Evolutionary conservation across 345 rosid species (phyloP).

Genomic region (Nasturtium officinale): DNA sequence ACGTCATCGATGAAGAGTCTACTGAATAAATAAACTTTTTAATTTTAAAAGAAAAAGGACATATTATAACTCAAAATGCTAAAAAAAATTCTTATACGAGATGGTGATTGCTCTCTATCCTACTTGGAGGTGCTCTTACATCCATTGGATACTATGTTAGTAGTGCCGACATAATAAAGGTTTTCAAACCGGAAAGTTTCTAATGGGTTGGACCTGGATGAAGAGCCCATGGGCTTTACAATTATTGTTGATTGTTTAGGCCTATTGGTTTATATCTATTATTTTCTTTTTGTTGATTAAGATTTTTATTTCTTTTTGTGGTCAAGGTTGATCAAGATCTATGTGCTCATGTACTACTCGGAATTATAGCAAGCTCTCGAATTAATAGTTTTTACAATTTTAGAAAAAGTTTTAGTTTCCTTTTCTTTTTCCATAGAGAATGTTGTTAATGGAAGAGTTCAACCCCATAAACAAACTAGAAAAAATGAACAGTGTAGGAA

Average conservation of each 20-base stretch:
- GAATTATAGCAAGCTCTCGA: neutral
- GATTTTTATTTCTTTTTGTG: neutral
- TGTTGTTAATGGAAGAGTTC: neutral
- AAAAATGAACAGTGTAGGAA: neutral
- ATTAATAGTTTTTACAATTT: neutral
- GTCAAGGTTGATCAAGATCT: neutral
- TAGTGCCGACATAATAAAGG: constrained; percentile 8
- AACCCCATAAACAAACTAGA: neutral
- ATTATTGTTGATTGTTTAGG: neutral
- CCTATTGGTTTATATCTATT: neutral
- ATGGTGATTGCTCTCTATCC: no score
- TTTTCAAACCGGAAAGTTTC: neutral
- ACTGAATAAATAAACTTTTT: no score
- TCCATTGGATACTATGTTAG: no score
- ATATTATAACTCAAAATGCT: no score
- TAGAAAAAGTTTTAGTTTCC: neutral
- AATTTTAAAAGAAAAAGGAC: no score
- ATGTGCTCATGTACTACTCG: neutral
- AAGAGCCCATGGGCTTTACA: constrained; percentile 16
- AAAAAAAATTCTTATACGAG: no score
- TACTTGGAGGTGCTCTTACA: no score
- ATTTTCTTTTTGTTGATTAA: no score
- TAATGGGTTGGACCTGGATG: neutral
- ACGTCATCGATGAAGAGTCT: no score
- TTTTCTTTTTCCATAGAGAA: neutral